Conservation (phyloP, 305 asterid genomes). For the Coffea humblotiana region DNA sequence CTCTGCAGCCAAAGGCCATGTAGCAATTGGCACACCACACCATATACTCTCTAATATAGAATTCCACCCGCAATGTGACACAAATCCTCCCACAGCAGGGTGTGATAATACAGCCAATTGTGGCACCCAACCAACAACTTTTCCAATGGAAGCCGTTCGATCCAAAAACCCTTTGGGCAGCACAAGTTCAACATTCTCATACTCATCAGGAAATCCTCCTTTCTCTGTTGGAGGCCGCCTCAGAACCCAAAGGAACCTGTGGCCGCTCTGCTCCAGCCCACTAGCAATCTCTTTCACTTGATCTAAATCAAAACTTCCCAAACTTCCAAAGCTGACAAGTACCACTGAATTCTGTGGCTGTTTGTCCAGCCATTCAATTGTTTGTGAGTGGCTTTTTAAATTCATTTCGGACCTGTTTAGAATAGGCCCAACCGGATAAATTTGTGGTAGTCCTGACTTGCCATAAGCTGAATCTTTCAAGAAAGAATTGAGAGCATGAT, state of each 20-base stretch:
- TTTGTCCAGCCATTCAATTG: constrained; percentile 7
- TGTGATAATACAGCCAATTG: not conserved
- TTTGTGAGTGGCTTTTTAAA: not conserved
- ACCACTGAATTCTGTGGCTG: constrained; percentile 13
- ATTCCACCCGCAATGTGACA: too few relatives aligned
- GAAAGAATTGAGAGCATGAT: constrained; percentile 5
- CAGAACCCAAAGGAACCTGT: constrained; percentile 18
- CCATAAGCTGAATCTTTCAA: constrained; percentile 6
- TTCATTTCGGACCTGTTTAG: not conserved
- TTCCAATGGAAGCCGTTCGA: constrained; percentile 2
- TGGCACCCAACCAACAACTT: not conserved
- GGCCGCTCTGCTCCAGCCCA: constrained; percentile 6
- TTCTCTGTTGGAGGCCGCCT: constrained; percentile 6
- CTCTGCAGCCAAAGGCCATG: constrained; percentile 18
- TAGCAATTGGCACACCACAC: constrained; percentile 22
- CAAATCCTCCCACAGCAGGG: not conserved
- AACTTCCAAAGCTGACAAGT: constrained; percentile 17
- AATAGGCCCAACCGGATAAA: constrained; percentile 6
- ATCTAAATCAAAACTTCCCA: not conserved
- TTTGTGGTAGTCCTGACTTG: not conserved
- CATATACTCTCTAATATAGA: not conserved
- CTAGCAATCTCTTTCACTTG: constrained; percentile 18
- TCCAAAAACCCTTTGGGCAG: constrained; percentile 9
- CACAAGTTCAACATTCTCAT: not conserved
- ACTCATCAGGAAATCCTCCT: constrained; percentile 14